phyloP scores from a whole-genome alignment of 306 rosid genomes.

The Castanopsis chinensis region DNA sequence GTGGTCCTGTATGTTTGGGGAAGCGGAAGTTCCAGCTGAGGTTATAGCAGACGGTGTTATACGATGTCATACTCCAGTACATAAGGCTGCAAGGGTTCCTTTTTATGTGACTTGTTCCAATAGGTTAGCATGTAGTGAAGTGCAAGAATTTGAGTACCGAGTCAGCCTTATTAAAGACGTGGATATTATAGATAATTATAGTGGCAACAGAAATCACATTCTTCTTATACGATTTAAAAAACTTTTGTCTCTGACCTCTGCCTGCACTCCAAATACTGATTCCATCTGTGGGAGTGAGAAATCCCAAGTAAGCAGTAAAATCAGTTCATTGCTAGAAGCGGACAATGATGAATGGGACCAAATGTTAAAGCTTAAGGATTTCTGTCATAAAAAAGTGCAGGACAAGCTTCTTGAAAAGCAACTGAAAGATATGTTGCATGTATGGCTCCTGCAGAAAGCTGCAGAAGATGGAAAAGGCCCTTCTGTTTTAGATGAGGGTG shows the following conservation, averaged over 20 bases:
- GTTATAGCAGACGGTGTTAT: constrained; percentile 63
- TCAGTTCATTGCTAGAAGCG: constrained; percentile 52
- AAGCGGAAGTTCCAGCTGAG: constrained; percentile 79
- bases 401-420: constrained; percentile 64
- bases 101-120: constrained; percentile 87
- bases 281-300: constrained; percentile 35
- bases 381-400: constrained; percentile 49
- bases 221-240: constrained; percentile 49
- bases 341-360: constrained; percentile 61
- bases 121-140: constrained; percentile 88
- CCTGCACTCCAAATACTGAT: constrained; percentile 32
- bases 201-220: constrained; percentile 29
- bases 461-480: constrained; percentile 88
- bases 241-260: constrained; percentile 37
- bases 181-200: constrained; percentile 24
- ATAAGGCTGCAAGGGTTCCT: constrained; percentile 75
- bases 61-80: constrained; percentile 73
- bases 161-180: constrained; percentile 32
- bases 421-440: constrained; percentile 60
- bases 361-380: constrained; percentile 45
- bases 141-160: constrained; percentile 75
- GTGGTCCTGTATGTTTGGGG: constrained; percentile 96
- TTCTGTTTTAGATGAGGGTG: constrained; percentile 65
- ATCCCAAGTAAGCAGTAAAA: constrained; percentile 46
- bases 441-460: constrained; percentile 76